Evolutionary conservation across 306 rosid species (phyloP).

Genomic region (Erythrophleum fordii): DNA sequence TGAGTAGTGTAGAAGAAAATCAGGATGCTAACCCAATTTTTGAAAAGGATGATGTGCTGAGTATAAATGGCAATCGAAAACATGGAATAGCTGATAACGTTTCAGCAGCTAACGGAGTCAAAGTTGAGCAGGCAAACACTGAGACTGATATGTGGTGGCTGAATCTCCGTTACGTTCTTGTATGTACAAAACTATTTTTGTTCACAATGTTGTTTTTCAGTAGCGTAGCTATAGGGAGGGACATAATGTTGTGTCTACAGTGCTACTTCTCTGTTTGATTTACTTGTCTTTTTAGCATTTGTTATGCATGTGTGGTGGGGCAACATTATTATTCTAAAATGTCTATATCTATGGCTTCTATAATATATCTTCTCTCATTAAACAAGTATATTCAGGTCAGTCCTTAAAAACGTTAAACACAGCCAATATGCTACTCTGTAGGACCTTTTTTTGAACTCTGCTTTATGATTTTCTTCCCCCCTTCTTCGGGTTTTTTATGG

Average conservation of each 20-base stretch:
- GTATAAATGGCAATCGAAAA: slow-evolving; percentile 45
- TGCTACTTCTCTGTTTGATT: slow-evolving; percentile 7
- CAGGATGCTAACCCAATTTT: slow-evolving; percentile 28
- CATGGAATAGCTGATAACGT: slow-evolving; percentile 41
- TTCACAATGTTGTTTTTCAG: slow-evolving; percentile 18
- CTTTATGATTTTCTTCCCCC: not conserved
- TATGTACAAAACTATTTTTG: slow-evolving; percentile 42
- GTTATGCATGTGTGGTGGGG: slow-evolving; percentile 4
- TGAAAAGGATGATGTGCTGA: slow-evolving; percentile 38
- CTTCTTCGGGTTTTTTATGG: not conserved
- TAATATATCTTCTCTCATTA: not conserved
- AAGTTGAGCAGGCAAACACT: slow-evolving; percentile 45
- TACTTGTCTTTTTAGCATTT: not conserved
- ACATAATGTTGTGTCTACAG: not conserved
- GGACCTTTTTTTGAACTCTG: slow-evolving; percentile 20
- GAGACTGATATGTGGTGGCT: slow-evolving; percentile 72
- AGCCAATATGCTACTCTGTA: slow-evolving; percentile 11
- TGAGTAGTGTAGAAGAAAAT: slow-evolving; percentile 37
- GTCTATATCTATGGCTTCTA: not conserved
- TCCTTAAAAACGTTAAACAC: not conserved
- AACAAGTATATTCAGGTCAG: not conserved
- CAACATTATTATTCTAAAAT: slow-evolving; percentile 21
- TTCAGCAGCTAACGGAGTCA: slow-evolving; percentile 33
- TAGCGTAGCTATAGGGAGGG: not conserved
- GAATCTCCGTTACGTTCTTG: slow-evolving; percentile 84